phyloP scores from a whole-genome alignment of 106 monocot genomes.

The Dendrobium nobile region DNA sequence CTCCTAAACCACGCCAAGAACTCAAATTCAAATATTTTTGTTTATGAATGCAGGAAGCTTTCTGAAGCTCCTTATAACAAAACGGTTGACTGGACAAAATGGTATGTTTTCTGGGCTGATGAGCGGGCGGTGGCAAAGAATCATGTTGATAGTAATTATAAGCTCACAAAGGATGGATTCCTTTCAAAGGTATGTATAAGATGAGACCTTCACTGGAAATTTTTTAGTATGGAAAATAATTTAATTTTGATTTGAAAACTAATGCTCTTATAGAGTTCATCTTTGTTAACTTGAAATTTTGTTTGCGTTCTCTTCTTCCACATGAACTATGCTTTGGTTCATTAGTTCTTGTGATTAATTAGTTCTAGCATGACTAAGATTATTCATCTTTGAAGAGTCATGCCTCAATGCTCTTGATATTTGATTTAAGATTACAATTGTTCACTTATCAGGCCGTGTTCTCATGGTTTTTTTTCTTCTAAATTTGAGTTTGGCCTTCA shows the following conservation, averaged over 20 bases:
- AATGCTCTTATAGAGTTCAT: not conserved
- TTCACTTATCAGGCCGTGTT: too few relatives aligned
- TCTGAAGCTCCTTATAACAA: constrained; percentile 56
- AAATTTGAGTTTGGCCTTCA: too few relatives aligned
- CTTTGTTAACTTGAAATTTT: not conserved
- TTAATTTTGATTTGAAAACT: not conserved
- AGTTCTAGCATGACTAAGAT: not conserved
- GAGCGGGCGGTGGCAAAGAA: constrained; percentile 59
- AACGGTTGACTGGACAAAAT: constrained; percentile 72
- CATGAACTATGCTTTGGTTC: not conserved
- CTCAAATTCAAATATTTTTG: not conserved
- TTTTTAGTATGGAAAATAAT: not conserved
- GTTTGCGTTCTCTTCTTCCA: not conserved
- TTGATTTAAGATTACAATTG: not conserved
- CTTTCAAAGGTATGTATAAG: constrained; percentile 50
- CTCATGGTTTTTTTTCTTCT: too few relatives aligned
- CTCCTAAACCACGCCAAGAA: not conserved
- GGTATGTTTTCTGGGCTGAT: constrained; percentile 61
- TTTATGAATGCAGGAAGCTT: constrained; percentile 41
- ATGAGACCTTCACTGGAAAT: not conserved
- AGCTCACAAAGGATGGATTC: constrained; percentile 44
- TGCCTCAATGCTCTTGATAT: not conserved
- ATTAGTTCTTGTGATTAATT: not conserved
- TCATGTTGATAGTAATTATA: constrained; percentile 64
- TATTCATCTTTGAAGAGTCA: not conserved